Base-by-base conservation (phyloP, 305 asterid species). In the Euphrasia arctica region DNA sequence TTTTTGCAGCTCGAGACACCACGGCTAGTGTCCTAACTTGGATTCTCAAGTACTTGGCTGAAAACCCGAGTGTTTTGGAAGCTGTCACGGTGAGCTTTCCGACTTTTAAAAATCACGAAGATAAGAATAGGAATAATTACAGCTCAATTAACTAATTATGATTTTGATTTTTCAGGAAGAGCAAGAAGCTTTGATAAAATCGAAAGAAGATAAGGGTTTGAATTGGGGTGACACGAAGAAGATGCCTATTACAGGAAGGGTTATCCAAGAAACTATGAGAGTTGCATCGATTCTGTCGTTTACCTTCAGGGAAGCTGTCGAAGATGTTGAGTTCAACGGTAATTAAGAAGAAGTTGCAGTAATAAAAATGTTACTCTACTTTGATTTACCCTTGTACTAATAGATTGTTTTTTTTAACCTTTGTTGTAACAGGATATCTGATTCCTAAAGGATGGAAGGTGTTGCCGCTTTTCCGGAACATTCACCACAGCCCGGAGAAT, bases 401-500 rank as follows among this genome's bases (percentile, higher is more conserved):
- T 57, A 7, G 3, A 12, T 31, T 57, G n/a, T 31, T 0, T 57
- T 31, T 29, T 18, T 18, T 18, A 18, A 18, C 22, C 22, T 0
- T 11, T 57, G 22, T 29, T 57, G 2, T 48, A 55, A 64, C 78
- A 86, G 95, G 90, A 27, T 88, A 80, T 59, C 70, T 80, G 1
- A 88, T 88, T 61, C 96, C 96, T 50, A 88, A 86, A 79, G 95
- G 95, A 64, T 88, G 95, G 95, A 88, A 88, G 68, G 95, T 88
- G 14, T 78, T 88, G 67, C 95, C 95, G 59, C 83, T 88, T 5
- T 88, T 88, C 36, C 82, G 95, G 42, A 79, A 85, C 67, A 88
- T 88, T 66, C 95, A 88, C 70, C 95, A 83, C 60, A 88, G 84
- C 77, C 91, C 95, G 56, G 87, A 88, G 8, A 81, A 85, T 60